Evolutionary conservation across 2,329 filamentous ascomycete species (phyloP).

Genomic region (Diaporthe sp.): DNA sequence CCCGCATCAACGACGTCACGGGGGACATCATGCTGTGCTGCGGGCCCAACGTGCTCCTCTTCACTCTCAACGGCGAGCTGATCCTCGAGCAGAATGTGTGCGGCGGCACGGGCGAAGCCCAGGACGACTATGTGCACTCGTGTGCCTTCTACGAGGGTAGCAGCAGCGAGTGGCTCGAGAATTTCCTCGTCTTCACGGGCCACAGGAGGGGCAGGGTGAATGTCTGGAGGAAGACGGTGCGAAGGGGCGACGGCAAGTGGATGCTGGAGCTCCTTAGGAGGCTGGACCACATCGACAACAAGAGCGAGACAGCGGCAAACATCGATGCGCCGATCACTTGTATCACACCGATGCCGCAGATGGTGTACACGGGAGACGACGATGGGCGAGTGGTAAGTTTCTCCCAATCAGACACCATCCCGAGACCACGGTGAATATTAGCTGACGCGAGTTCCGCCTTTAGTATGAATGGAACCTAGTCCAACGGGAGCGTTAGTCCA

Average conservation of each 20-base stretch:
- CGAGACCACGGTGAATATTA: neutral
- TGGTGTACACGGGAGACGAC: conserved; percentile 94
- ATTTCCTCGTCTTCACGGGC: conserved; percentile 87
- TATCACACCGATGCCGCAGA: conserved; percentile 82
- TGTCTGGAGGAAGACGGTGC: conserved; percentile 68
- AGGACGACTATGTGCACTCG: conserved; percentile 80
- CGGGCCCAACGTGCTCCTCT: conserved; percentile 79
- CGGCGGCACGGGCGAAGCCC: conserved; percentile 48
- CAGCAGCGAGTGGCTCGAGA: conserved; percentile 91
- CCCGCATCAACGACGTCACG: conserved; percentile 88
- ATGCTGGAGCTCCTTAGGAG: conserved; percentile 81
- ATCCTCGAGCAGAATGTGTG: conserved; percentile 87
- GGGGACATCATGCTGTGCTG: conserved; percentile 90
- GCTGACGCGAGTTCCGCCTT: neutral
- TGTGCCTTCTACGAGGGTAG: conserved; percentile 94
- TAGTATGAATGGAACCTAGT: conserved; percentile 74
- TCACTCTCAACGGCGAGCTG: conserved; percentile 87
- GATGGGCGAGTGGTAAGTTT: conserved; percentile 85
- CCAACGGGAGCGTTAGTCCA: conserved; percentile 62
- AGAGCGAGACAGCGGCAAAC: conserved; percentile 68
- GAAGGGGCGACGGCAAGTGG: conserved; percentile 73
- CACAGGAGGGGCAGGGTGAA: conserved; percentile 88
- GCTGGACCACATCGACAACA: conserved; percentile 81
- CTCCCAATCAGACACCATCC: neutral
- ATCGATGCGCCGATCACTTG: conserved; percentile 82